Conservation (phyloP, 306 rosid species). For the Castanospermum australe region DNA sequence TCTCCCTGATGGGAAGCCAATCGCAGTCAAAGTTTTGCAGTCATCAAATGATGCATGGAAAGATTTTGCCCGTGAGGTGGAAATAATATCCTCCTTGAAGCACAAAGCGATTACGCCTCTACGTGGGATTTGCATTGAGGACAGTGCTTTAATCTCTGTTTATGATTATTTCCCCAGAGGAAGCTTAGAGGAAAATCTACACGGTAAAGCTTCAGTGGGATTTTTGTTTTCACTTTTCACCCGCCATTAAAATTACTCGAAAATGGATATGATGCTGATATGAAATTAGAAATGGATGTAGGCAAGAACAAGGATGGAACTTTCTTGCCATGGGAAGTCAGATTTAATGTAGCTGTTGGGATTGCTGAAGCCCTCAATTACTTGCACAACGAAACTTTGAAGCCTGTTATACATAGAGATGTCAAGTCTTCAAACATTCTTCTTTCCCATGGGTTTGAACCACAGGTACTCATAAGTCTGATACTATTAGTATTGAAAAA, state of each 20-base stretch:
- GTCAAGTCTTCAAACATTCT: constrained; percentile 94
- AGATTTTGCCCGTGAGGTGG: constrained; percentile 58
- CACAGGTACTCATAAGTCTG: constrained; percentile 52
- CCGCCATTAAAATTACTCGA: neutral
- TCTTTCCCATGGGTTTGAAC: constrained; percentile 57
- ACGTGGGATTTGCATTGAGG: constrained; percentile 55
- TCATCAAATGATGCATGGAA: constrained; percentile 56
- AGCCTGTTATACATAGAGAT: constrained; percentile 86
- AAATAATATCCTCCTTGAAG: constrained; percentile 59
- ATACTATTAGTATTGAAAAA: constrained; percentile 3
- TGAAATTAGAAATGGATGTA: constrained; percentile 29
- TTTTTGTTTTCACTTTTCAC: constrained; percentile 3
- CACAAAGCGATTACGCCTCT: constrained; percentile 56
- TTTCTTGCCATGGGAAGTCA: constrained; percentile 66
- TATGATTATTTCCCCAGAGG: constrained; percentile 69
- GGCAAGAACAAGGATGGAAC: constrained; percentile 46
- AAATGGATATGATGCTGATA: constrained; percentile 30
- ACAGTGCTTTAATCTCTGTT: constrained; percentile 52
- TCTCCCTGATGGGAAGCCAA: constrained; percentile 63
- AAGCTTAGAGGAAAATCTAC: constrained; percentile 76
- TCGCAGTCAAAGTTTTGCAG: constrained; percentile 74
- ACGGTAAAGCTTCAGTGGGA: constrained; percentile 45
- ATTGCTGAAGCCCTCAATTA: constrained; percentile 72
- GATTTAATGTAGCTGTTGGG: constrained; percentile 67
- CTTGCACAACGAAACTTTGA: constrained; percentile 64